Conservation (phyloP, 2,329 filamentous ascomycete genomes). For the Botrytis medusae region DNA sequence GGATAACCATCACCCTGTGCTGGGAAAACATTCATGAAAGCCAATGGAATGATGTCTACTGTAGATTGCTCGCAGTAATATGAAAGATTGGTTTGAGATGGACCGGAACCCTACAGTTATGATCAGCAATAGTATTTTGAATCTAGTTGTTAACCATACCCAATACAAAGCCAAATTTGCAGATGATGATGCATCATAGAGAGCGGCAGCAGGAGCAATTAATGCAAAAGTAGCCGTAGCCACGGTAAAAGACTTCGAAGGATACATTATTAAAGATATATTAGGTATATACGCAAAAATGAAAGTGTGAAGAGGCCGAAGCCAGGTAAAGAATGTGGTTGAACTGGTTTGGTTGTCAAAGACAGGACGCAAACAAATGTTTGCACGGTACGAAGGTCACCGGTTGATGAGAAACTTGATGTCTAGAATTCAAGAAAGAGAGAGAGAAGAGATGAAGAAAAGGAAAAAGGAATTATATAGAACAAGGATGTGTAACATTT, state of each 20-base stretch:
- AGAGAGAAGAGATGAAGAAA: constrained; percentile 24
- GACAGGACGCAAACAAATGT: constrained; percentile 42
- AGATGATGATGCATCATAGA: constrained; percentile 40
- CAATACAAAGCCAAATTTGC: constrained; percentile 47
- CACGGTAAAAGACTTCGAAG: constrained; percentile 32
- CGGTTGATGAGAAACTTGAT: constrained; percentile 28
- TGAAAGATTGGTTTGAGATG: constrained; percentile 42
- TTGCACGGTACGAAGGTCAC: constrained; percentile 34
- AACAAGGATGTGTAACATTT: neutral
- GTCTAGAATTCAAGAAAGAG: constrained; percentile 27
- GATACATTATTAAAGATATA: constrained; percentile 38
- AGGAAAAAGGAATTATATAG: constrained; percentile 12
- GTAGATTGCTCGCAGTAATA: constrained; percentile 43
- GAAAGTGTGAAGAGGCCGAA: constrained; percentile 11
- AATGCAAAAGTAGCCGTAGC: constrained; percentile 34
- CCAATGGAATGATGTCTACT: constrained; percentile 47
- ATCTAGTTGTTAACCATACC: constrained; percentile 35
- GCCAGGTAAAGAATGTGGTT: constrained; percentile 35
- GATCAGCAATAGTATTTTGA: constrained; percentile 12
- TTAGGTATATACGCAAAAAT: constrained; percentile 25
- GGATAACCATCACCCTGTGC: constrained; percentile 46
- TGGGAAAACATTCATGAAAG: constrained; percentile 46
- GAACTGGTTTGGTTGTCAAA: constrained; percentile 36
- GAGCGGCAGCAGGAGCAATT: constrained; percentile 30
- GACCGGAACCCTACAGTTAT: constrained; percentile 43